These are phyloP conservation scores for Coemansia sp. DNA, from an alignment of 371 early-diverging fungal genomes.

Conservation along the genomic window DNA sequence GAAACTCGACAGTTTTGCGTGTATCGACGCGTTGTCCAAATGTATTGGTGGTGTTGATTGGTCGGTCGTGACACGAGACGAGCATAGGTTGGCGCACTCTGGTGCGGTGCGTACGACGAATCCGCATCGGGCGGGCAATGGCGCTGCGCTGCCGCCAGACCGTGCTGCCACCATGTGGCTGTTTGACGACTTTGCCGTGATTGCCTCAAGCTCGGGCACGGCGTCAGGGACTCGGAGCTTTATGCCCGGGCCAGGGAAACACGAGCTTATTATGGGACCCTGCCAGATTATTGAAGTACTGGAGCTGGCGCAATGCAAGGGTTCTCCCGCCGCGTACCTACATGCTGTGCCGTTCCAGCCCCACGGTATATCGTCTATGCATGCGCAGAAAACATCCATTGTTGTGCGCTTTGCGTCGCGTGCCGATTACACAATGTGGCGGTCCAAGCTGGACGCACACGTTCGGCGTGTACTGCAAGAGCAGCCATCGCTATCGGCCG, in stretches of 20 bases:
- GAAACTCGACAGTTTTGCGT: constrained; percentile 44
- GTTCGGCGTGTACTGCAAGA: constrained; percentile 28
- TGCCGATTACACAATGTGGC: constrained; percentile 32
- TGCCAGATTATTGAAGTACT: constrained; percentile 39
- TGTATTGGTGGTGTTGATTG: constrained; percentile 23
- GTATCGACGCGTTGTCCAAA: constrained; percentile 29
- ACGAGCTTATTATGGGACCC: constrained; percentile 27
- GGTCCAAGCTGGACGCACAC: constrained; percentile 36
- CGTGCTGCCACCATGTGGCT: constrained; percentile 39
- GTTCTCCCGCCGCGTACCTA: constrained; percentile 31
- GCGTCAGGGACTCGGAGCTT: not conserved
- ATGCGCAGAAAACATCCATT: constrained; percentile 20
- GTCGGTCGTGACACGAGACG: constrained; percentile 19
- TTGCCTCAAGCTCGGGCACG: constrained; percentile 16
- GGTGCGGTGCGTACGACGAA: constrained; percentile 24
- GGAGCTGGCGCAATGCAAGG: constrained; percentile 43
- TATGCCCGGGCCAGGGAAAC: constrained; percentile 22
- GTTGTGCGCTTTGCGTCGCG: constrained; percentile 38
- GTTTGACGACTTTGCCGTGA: constrained; percentile 31
- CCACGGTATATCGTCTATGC: not conserved
- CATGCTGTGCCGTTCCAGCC: constrained; percentile 13
- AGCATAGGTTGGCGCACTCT: constrained; percentile 29
- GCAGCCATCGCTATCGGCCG: constrained; percentile 35
- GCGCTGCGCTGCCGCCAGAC: constrained; percentile 22
- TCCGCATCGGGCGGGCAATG: constrained; percentile 7